Base-by-base conservation (phyloP, 1,284 basidiomycete genomes). In the Trametes hirsuta region DNA sequence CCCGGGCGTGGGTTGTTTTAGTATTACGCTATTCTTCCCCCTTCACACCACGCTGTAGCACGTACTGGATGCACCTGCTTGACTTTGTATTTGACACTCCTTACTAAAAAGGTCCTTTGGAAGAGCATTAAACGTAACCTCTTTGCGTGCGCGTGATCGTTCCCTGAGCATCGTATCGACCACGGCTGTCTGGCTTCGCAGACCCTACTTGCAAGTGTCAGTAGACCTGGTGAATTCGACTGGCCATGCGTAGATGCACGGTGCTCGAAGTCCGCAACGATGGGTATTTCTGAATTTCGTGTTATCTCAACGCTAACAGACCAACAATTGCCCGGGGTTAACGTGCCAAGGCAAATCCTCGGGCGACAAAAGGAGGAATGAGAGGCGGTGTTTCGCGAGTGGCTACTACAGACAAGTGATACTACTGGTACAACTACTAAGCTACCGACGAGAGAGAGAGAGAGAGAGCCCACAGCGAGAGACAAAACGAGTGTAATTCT, bases 21-120 rank as follows among this genome's bases (percentile, higher is more conserved):
- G 58, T 63, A 53, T 55, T 58, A 53, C 50, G 24, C 39, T 59
- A 37, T 46, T 34, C 34, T 51, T 47, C 42, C 24, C 41, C 56
- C 47, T 51, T 53, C 53, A 25, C 55, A 21, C 34, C 46, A 37
- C 50, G 55, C 50, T 55, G 58, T 61, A 62, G 60, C 55, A 60
- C 53, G 61, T 65, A 61, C 56, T 61, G 61, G 64, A 61, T 63
- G 58, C 61, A 57, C 59, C 49, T 59, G 53, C 60, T 62, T 55
- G 61, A 58, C 55, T 59, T 56, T 61, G 64, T 65, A 65, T 58
- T 61, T 59, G 61, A 63, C 58, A 65, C 57, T 60, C 57, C 53
- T 64, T 61, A 35, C 45, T 53, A 35, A 12, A 40, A 10, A n/a
- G 57, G 59, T 59, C 45, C 47, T 22, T 41, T 37, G 51, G 57